phyloP scores from a whole-genome alignment of 352 stramenopile species.

The Globisporangium cederbergense region DNA sequence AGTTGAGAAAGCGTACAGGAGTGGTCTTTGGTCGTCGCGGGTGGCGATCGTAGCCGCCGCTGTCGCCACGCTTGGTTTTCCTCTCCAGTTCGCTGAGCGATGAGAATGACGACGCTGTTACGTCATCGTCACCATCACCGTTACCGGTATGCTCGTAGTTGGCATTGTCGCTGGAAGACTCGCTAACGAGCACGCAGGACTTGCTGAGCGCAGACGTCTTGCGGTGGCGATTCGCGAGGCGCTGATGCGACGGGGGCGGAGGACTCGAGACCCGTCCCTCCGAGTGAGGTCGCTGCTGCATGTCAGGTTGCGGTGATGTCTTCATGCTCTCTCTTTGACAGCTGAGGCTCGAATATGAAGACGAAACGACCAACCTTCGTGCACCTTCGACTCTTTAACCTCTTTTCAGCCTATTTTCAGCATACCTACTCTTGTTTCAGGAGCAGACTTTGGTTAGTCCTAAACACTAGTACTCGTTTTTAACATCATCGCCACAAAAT shows the following conservation, averaged over 20 bases:
- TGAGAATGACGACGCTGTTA: background rate
- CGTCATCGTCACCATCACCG: background rate
- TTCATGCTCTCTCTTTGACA: background rate
- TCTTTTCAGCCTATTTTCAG: background rate
- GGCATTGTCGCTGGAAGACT: background rate
- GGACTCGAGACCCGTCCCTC: constrained; percentile 3
- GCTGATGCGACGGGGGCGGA: background rate
- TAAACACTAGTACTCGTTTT: background rate
- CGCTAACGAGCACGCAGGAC: constrained; percentile 16
- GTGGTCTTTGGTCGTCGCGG: constrained; percentile 36
- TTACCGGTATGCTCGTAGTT: background rate
- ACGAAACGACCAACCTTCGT: background rate
- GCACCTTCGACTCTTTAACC: background rate
- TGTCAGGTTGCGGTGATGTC: too few relatives aligned
- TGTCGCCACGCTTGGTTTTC: background rate
- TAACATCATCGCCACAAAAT: background rate
- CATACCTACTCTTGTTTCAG: background rate
- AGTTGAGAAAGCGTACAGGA: constrained; percentile 19
- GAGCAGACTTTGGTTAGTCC: background rate
- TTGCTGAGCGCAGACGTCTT: constrained; percentile 12
- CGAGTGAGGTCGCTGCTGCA: constrained; percentile 11
- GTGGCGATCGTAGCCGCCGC: background rate
- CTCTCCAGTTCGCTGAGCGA: background rate
- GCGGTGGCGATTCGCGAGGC: constrained; percentile 3
- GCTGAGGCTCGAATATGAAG: background rate